Evolutionary conservation across 2,329 filamentous ascomycete genomes (phyloP).

Genomic region (Fusarium acutatum): DNA sequence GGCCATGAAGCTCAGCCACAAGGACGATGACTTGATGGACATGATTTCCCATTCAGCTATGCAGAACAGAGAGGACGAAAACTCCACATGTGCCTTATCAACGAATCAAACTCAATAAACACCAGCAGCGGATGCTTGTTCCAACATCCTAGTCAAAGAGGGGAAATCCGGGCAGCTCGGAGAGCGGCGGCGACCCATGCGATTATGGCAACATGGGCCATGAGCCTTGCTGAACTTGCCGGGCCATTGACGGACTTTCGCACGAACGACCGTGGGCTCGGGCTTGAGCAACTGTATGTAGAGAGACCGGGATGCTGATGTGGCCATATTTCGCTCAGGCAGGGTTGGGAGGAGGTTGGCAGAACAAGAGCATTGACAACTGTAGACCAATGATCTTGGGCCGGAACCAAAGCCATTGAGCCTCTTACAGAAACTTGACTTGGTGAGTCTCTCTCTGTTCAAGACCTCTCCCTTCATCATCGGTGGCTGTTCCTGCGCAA

Average conservation of each 20-base stretch:
- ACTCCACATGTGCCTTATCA: constrained; percentile 10
- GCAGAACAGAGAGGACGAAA: neutral
- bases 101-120: constrained; percentile 17
- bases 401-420: neutral
- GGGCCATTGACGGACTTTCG: constrained; percentile 34
- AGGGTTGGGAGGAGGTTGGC: constrained; percentile 31
- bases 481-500: constrained; percentile 33
- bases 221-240: neutral
- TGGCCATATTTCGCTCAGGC: constrained; percentile 35
- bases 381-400: constrained; percentile 5
- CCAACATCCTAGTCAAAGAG: constrained; percentile 30
- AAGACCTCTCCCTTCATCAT: constrained; percentile 3
- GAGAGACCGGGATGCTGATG: constrained; percentile 32
- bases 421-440: neutral
- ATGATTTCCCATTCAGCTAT: neutral
- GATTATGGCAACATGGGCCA: constrained; percentile 10
- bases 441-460: neutral
- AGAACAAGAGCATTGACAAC: constrained; percentile 30
- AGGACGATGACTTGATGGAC: constrained; percentile 13
- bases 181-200: constrained; percentile 30
- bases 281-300: constrained; percentile 28
- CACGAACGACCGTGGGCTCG: constrained; percentile 39
- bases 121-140: constrained; percentile 29
- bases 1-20: constrained; percentile 30
- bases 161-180: constrained; percentile 34